Evolutionary conservation across 2,329 filamentous ascomycete species (phyloP).

Genomic region (Neonectria hederae): DNA sequence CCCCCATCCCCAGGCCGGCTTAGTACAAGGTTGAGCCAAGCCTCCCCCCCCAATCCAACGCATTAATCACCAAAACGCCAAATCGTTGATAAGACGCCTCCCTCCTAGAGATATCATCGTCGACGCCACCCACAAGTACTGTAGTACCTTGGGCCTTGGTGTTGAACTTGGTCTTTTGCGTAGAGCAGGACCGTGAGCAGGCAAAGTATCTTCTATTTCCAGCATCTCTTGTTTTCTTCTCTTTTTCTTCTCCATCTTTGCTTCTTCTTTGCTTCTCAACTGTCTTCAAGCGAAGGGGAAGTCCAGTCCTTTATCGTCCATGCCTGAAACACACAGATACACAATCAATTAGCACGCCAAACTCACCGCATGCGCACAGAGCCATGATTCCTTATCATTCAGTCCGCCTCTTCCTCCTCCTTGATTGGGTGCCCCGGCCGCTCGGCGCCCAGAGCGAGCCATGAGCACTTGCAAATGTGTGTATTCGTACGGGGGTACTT

Average conservation of each 20-base stretch:
- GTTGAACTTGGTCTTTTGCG: background rate
- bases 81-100: conserved; percentile 36
- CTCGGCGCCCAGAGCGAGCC: conserved; percentile 19
- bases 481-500: background rate
- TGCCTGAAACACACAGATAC: background rate
- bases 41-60: conserved; percentile 3
- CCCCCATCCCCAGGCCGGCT: background rate
- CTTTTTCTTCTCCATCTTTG: background rate
- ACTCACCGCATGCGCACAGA: background rate
- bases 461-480: conserved; percentile 5
- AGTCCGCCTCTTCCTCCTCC: conserved; percentile 1
- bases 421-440: conserved; percentile 29
- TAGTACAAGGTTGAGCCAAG: conserved; percentile 1
- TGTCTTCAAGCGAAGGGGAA: too few relatives aligned
- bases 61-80: conserved; percentile 39
- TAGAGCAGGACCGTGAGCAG: background rate
- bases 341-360: background rate
- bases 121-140: conserved; percentile 27
- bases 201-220: background rate
- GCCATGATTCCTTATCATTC: conserved; percentile 11
- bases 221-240: background rate
- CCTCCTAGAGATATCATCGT: conserved; percentile 21
- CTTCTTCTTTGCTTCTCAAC: too few relatives aligned
- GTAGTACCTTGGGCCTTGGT: too few relatives aligned
- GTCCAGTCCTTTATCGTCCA: background rate